A percentile compares a stretch with the other conserved stretches of the same genome.
phyloP scores from a whole-genome alignment of 1,284 basidiomycete genomes.

The Hymenochaete sp. region DNA sequence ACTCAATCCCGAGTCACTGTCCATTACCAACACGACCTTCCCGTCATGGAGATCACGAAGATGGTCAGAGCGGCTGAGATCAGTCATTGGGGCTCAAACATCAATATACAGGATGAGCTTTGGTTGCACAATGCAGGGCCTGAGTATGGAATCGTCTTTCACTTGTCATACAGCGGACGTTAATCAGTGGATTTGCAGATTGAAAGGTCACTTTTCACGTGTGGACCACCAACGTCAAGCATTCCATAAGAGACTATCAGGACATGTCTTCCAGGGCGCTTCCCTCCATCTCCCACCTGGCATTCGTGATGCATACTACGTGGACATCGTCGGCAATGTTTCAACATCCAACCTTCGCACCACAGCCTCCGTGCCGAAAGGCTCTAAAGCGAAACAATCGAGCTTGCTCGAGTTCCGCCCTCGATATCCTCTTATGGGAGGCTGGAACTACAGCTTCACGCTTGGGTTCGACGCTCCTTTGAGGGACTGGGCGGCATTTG shows the following conservation, averaged over 20 bases:
- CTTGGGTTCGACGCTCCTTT: constrained; percentile 89
- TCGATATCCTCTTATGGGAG: constrained; percentile 89
- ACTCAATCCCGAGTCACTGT: constrained; percentile 62
- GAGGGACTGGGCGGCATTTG: constrained; percentile 60
- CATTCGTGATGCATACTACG: constrained; percentile 77
- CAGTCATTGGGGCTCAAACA: constrained; percentile 93
- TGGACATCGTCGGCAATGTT: constrained; percentile 91
- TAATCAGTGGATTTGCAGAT: constrained; percentile 35
- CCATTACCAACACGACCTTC: constrained; percentile 76
- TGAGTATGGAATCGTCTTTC: constrained; percentile 34
- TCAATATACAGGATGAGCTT: constrained; percentile 89
- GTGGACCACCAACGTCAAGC: constrained; percentile 74
- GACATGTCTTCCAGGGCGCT: constrained; percentile 67
- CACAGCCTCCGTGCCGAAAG: constrained; percentile 52
- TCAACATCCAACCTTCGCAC: constrained; percentile 84
- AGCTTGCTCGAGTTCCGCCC: constrained; percentile 78
- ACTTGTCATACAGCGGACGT: constrained; percentile 6
- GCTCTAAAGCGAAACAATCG: constrained; percentile 40
- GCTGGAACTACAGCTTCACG: constrained; percentile 96
- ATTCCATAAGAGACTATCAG: constrained; percentile 53
- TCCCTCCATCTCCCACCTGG: constrained; percentile 74
- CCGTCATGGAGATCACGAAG: constrained; percentile 68
- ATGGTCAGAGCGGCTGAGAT: constrained; percentile 81
- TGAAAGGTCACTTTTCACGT: constrained; percentile 95
- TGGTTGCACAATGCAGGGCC: constrained; percentile 83